These are phyloP conservation scores for Dianthus caryophyllus DNA, from an alignment of 148 eudicot genomes.

Conservation along the genomic window DNA sequence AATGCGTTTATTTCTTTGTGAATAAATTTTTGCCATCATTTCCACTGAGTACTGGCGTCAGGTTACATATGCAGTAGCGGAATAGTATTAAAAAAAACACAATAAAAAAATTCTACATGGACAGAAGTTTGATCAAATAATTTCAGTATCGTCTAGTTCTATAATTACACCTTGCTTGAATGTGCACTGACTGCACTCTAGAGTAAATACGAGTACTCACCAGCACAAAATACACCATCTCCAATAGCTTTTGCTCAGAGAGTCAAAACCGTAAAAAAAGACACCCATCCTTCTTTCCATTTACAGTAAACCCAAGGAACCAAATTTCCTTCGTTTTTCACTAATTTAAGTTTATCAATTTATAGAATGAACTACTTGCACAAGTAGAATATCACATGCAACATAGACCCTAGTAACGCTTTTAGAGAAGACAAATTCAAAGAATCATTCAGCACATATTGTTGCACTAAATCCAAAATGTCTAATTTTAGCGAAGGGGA, in stretches of 20 bases:
- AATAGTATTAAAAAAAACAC: background rate
- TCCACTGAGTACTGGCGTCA: background rate
- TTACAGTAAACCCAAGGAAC: background rate
- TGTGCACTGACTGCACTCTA: background rate
- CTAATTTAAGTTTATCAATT: background rate
- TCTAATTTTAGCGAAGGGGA: constrained; percentile 5
- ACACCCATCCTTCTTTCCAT: constrained; percentile 3
- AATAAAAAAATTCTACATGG: background rate
- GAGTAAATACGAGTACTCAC: background rate
- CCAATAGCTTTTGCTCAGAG: background rate
- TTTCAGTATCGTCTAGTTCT: background rate
- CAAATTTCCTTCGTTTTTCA: constrained; percentile 3
- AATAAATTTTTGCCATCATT: background rate
- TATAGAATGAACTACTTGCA: background rate
- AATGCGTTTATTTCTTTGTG: background rate
- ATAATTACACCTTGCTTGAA: constrained; percentile 1
- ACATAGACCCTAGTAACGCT: background rate
- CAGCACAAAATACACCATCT: constrained; percentile 1
- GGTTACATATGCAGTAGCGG: background rate
- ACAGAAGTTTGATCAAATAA: constrained; percentile 1
- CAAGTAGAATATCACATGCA: constrained; percentile 10
- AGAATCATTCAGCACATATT: background rate
- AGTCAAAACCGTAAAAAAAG: background rate
- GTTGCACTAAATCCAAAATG: background rate
- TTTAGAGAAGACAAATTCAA: background rate